phyloP scores from a whole-genome alignment of 495 filamentous ascomycete genomes.

The Podospora pseudopauciseta region DNA sequence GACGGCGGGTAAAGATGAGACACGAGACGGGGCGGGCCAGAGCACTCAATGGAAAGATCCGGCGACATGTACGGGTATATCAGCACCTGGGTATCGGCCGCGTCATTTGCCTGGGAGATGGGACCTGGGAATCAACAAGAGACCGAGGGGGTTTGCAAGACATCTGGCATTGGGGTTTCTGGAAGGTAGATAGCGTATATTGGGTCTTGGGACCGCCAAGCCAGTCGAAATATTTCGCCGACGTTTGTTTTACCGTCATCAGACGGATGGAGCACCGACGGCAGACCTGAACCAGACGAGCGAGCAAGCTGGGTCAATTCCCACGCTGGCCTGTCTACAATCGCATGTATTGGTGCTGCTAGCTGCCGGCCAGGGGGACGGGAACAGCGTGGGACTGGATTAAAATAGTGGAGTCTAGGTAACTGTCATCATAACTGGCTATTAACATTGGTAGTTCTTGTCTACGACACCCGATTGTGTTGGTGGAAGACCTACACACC shows the following conservation, averaged over 20 bases:
- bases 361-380: slow-evolving; percentile 5
- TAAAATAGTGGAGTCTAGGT: slow-evolving; percentile 3
- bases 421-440: not conserved
- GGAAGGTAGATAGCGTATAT: slow-evolving; percentile 18
- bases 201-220: slow-evolving; percentile 18
- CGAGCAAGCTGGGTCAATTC: slow-evolving; percentile 10
- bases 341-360: not conserved
- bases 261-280: slow-evolving; percentile 9
- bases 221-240: slow-evolving; percentile 24
- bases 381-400: slow-evolving; percentile 10
- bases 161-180: slow-evolving; percentile 9
- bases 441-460: not conserved
- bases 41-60: slow-evolving; percentile 10
- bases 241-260: slow-evolving; percentile 20
- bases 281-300: slow-evolving; percentile 6
- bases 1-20: slow-evolving; percentile 20
- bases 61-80: slow-evolving; percentile 24
- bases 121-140: slow-evolving; percentile 12
- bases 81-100: slow-evolving; percentile 14
- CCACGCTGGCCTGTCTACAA: not conserved
- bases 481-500: not conserved
- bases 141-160: slow-evolving; percentile 6
- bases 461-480: not conserved
- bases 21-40: slow-evolving; percentile 16
- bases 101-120: slow-evolving; percentile 13